Percentiles rank a stretch among this genome's conserved stretches.
phyloP scores from a whole-genome alignment of 2,329 filamentous ascomycete species.

The Catunica adiposa region DNA sequence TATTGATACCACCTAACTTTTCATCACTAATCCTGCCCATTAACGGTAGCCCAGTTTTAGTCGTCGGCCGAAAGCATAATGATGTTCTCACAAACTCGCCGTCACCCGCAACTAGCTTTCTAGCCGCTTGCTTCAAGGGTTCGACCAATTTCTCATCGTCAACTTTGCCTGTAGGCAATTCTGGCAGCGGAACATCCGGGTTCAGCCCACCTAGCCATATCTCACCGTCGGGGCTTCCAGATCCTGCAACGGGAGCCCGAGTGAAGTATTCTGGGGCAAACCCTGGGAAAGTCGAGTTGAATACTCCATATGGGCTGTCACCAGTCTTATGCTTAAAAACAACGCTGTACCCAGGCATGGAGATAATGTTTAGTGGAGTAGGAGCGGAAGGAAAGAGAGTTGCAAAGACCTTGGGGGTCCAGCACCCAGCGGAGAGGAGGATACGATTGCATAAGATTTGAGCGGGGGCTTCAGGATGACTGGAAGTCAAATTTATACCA shows the following conservation, averaged over 20 bases:
- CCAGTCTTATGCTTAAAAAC: conserved; percentile 38
- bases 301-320: conserved; percentile 42
- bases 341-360: conserved; percentile 56
- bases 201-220: conserved; percentile 64
- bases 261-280: conserved; percentile 60
- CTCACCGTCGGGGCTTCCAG: conserved; percentile 28
- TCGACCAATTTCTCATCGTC: not conserved
- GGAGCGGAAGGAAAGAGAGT: conserved; percentile 47
- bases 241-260: conserved; percentile 28
- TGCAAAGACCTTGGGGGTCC: conserved; percentile 50
- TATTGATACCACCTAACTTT: not conserved
- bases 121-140: not conserved
- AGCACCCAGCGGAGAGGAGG: conserved; percentile 52
- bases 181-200: conserved; percentile 24
- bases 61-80: conserved; percentile 59
- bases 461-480: conserved; percentile 24
- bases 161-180: conserved; percentile 23
- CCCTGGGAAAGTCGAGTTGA: conserved; percentile 38
- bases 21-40: conserved; percentile 39
- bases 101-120: not conserved
- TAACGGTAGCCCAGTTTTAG: conserved; percentile 46
- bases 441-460: conserved; percentile 47
- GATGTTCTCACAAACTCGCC: conserved; percentile 34
- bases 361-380: conserved; percentile 30
- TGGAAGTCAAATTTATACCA: conserved; percentile 34